phyloP scores from a whole-genome alignment of 306 rosid genomes.

The Neltuma alba region DNA sequence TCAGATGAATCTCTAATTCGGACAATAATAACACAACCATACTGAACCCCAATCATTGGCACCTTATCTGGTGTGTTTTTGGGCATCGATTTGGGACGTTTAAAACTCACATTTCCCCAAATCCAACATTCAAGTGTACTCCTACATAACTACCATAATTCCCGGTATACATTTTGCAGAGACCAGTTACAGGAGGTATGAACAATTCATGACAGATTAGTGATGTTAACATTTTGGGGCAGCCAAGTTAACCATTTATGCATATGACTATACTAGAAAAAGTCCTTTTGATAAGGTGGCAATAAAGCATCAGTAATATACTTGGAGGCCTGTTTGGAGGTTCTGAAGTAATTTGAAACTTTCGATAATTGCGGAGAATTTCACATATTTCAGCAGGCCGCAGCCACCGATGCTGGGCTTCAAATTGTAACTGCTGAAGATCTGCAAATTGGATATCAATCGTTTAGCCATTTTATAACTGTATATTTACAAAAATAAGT shows the following conservation, averaged over 20 bases:
- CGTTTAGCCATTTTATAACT: constrained; percentile 4
- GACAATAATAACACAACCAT: constrained; percentile 11
- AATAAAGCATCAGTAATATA: constrained; percentile 33
- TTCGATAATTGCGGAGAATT: constrained; percentile 74
- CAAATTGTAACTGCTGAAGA: constrained; percentile 63
- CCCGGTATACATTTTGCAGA: neutral
- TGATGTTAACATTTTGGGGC: constrained; percentile 7
- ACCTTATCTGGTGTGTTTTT: neutral
- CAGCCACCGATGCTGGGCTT: constrained; percentile 91
- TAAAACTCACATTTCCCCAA: neutral
- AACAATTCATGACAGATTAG: constrained; percentile 24
- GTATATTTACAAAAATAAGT: constrained; percentile 18
- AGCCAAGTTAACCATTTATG: constrained; percentile 14
- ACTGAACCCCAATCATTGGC: constrained; percentile 19
- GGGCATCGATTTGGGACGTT: neutral
- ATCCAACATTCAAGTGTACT: neutral
- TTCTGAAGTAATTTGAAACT: constrained; percentile 73
- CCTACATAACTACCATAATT: constrained; percentile 18
- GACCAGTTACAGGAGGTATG: constrained; percentile 10
- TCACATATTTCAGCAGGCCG: constrained; percentile 98
- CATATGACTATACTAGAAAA: neutral
- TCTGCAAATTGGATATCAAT: constrained; percentile 54
- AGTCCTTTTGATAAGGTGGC: neutral
- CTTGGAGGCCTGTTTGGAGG: constrained; percentile 89
- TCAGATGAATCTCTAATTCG: constrained; percentile 25